Percentiles rank a stretch among this genome's conserved stretches.
These are phyloP conservation scores for Yamadazyma oceani DNA, from an alignment of 1,139 yeast species.

Conservation along the genomic window DNA sequence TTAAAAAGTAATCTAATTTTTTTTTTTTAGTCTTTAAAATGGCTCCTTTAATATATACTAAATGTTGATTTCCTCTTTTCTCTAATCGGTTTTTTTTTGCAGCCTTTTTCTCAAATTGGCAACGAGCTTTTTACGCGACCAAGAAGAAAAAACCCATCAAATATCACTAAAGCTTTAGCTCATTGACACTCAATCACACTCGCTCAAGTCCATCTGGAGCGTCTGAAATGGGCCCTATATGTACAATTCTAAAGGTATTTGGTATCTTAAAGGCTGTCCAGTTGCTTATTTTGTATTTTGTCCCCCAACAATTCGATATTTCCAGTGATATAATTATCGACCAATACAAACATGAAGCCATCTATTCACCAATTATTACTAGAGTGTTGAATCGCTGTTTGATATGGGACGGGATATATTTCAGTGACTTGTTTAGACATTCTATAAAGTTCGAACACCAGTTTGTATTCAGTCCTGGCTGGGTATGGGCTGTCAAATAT, in stretches of 20 bases:
- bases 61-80: neutral
- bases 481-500: constrained; percentile 57
- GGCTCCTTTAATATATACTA: neutral
- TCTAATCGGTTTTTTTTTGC: neutral
- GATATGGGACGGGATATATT: constrained; percentile 88
- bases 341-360: constrained; percentile 4
- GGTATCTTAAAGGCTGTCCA: constrained; percentile 29
- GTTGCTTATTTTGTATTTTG: constrained; percentile 28
- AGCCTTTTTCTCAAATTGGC: neutral
- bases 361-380: constrained; percentile 3
- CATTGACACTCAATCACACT: no score
- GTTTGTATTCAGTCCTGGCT: constrained; percentile 81
- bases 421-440: constrained; percentile 53
- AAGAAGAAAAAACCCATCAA: neutral
- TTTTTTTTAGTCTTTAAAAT: neutral
- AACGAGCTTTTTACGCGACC: neutral
- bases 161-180: neutral
- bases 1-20: constrained; percentile 10
- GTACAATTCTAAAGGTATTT: constrained; percentile 20
- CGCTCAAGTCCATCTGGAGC: no score
- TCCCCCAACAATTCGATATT: constrained; percentile 41
- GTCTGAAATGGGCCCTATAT: neutral
- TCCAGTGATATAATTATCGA: constrained; percentile 33
- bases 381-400: constrained; percentile 49
- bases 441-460: constrained; percentile 75